Base-by-base conservation (phyloP, 345 rosid genomes). In the Barbarea vulgaris region DNA sequence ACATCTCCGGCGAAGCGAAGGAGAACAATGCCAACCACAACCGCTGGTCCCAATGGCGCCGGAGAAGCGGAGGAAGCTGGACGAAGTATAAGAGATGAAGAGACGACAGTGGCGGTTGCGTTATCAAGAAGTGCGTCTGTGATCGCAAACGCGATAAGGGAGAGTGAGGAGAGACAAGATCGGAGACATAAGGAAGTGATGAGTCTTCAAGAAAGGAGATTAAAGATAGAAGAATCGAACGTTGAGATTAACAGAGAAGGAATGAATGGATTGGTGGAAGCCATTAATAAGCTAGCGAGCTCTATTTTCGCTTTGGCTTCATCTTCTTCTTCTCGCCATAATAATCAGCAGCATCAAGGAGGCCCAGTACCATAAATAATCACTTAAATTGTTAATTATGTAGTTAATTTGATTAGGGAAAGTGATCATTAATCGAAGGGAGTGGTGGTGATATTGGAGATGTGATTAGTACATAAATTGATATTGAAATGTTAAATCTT, bases 251-350 rank as follows among this genome's bases (percentile, higher is more conserved):
- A 78, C 63, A 75, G 81, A 68, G 82, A 82, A 77, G 93, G 92
- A 1, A 84, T 88, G 67, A 76, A 66, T 82, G 96, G 87, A 13
- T 78, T 93, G 31, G 91, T 87, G 17, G 89, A 87, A 44, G 91
- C 97, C 78, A 85, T 93, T 85, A 91, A 89, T 80, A 88, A 85
- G 66, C 93, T 93, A 17, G 93, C 97, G 72, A 86, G 82, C 74
- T 91, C 98, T 6, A 91, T 93, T 76, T 79, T 85, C 28, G 76
- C 93, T 66, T 79, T 91, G 33, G 97, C 93, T 48, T 83, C 92
- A 69, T 76, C 79, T 44, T 69, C 79, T n/a, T 42, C 77, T 5
- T 34, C 79, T 75, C 57, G 79, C 74, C 74, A 76, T 39, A 69
- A 13, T 69, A 54, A 77, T 54, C 70, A 77, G 51, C 71, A 77